phyloP scores from a whole-genome alignment of 352 stramenopile species.

The Globisporangium emineosum region DNA sequence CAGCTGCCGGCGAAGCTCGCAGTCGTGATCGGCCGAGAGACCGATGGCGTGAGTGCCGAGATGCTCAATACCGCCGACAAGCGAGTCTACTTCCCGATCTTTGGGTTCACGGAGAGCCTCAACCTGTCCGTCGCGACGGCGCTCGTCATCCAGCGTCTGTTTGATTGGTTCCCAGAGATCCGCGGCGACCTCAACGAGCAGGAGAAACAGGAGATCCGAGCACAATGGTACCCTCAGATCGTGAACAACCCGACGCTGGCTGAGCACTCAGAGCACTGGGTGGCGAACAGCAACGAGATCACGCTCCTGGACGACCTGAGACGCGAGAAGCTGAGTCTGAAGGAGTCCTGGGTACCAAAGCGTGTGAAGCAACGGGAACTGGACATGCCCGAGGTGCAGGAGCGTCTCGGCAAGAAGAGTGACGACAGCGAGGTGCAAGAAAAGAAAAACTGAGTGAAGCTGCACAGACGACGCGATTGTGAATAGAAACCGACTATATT shows the following conservation, averaged over 20 bases:
- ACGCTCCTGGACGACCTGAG: slow-evolving; percentile 51
- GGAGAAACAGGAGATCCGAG: slow-evolving; percentile 50
- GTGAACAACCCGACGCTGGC: slow-evolving; percentile 67
- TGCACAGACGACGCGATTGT: not conserved
- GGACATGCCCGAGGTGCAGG: slow-evolving; percentile 59
- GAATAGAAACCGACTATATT: not conserved
- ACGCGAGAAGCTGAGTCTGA: slow-evolving; percentile 40
- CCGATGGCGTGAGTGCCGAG: slow-evolving; percentile 85
- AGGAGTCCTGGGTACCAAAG: slow-evolving; percentile 68
- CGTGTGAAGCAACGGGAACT: slow-evolving; percentile 53
- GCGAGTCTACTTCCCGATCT: slow-evolving; percentile 91
- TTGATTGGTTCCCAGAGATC: slow-evolving; percentile 71
- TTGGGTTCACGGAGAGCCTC: slow-evolving; percentile 92
- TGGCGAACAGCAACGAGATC: slow-evolving; percentile 35
- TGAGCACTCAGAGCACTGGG: slow-evolving; percentile 50
- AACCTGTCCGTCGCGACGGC: slow-evolving; percentile 93
- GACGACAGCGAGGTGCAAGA: not conserved
- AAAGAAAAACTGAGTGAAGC: not conserved
- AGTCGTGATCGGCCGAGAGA: slow-evolving; percentile 93
- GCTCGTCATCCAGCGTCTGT: slow-evolving; percentile 87
- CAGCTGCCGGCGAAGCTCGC: slow-evolving; percentile 85
- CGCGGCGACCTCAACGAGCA: slow-evolving; percentile 48
- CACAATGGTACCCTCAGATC: slow-evolving; percentile 59
- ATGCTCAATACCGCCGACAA: slow-evolving; percentile 86
- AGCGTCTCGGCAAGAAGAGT: slow-evolving; percentile 29